Base-by-base conservation (phyloP, 2,329 filamentous ascomycete genomes). In the Monosporascus sp. region DNA sequence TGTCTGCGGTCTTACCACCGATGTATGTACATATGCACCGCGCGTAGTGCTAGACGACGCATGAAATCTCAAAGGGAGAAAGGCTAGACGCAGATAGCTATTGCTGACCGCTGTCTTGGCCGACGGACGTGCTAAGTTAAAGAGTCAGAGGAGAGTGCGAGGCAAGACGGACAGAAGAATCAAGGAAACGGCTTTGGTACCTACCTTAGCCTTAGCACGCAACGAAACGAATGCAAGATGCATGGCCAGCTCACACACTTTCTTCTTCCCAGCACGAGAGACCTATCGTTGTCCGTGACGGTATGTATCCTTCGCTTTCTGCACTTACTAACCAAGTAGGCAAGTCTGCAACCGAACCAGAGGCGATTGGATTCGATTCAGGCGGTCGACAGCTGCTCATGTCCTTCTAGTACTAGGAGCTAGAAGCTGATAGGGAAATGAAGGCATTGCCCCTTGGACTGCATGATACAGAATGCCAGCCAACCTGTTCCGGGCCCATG, bases 81-180 rank as follows among this genome's bases (percentile, higher is more conserved):
- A 5, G 11, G 31, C 31, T 35, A 11, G 28, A 2, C 28, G 28
- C 28, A 49, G 58, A 54, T 51, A 50, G 57, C 57, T 54, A 45
- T 37, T 18, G 20, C 40, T 59, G 56, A 60, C 56, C 58, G 58
- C 58, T 53, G 56, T 53, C 52, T 57, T 55, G 58, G 56, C 56
- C 55, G 47, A 56, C 53, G 58, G 51, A 56, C 11, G 31, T 14
- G 31, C 31, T 35, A 35, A 14, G 31, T 35, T 35, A 35, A 35
- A 35, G 31, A 14, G 47, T 49, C 41, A 47, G 28, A 17, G 24
- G 38, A 44, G 40, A 44, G 41, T 38, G 18, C 8, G 50, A 56
- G 51, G 51, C 52, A 58, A 53, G 53, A 51, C 56, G 54, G 58
- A 52, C 56, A 56, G 55, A 53, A 52, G 53, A 53, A 58, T 57